Base-by-base conservation (phyloP, 306 rosid genomes). In the Cucurbita moschata region DNA sequence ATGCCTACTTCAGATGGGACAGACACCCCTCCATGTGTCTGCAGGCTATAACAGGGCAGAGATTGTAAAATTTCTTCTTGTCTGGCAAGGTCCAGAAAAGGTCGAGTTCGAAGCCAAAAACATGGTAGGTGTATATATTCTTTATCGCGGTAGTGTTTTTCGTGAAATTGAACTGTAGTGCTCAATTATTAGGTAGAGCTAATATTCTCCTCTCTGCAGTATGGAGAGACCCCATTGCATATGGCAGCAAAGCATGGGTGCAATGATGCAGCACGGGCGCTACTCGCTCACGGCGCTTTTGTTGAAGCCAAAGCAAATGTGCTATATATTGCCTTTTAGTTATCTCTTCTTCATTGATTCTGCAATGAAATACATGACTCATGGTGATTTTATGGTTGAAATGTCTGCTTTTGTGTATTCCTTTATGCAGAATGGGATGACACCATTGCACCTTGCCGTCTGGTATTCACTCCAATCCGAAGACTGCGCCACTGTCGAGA, bases 391-490 rank as follows among this genome's bases (percentile, higher is more conserved):
- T 14, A 55, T 74, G 75, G 63, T 72, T 77, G 73, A 77, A 43
- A 65, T 59, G 71, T 82, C 47, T 76, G 39, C 56, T 59, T 46
- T 79, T 39, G 30, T 21, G n/a, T 52, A 42, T 55, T 77, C 82
- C 26, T 81, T 43, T 77, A 52, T 83, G 85, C 87, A 95, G 99
- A 95, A 95, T 80, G 97, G 99, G 23, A 91, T 91, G 99, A 89
- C 99, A 39, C 99, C 97, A 30, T 81, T 95, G 81, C 99, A 95
- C 83, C 92, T 95, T 78, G 96, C 99, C 70, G 99, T 95, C 64
- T 95, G 97, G 99, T 64, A 84, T 75, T 95, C 99, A 8, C 90
- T 89, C 46, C 86, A 77, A 54, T 88, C 88, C 2, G 97, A 88
- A 79, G 97, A 95, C 38, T 86, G 78, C 78, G 83, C 83, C 50